These are phyloP conservation scores for Pouteria glomerata DNA, from an alignment of 148 eudicot species.

Conservation along the genomic window DNA sequence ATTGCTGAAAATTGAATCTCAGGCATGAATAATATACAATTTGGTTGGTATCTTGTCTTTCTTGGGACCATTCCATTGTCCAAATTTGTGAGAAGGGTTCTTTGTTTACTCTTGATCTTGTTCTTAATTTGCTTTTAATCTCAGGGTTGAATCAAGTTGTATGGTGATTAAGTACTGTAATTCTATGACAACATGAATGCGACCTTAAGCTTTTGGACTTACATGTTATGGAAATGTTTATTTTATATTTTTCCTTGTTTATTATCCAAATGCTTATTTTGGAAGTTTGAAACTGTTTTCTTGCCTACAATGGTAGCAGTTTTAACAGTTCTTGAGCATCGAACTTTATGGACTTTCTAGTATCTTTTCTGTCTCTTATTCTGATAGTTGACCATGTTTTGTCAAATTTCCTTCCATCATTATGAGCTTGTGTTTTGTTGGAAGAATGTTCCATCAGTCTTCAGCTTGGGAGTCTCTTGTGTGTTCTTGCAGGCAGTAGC, in stretches of 20 bases:
- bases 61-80: background rate
- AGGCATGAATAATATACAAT: too few species aligned
- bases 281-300: background rate
- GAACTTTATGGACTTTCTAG: background rate
- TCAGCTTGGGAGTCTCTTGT: background rate
- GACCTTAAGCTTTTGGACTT: background rate
- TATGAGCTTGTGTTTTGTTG: too few species aligned
- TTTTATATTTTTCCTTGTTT: background rate
- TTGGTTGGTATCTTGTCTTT: background rate
- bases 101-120: background rate
- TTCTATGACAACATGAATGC: background rate
- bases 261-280: too few species aligned
- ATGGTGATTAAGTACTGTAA: background rate
- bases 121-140: background rate
- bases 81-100: background rate
- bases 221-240: too few species aligned
- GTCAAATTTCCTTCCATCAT: background rate
- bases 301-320: background rate
- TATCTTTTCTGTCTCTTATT: background rate
- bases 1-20: too few species aligned
- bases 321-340: background rate
- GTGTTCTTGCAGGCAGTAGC: slow-evolving; percentile 72
- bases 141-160: background rate
- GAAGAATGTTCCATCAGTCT: background rate
- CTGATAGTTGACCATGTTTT: background rate